Conservation (phyloP, 345 rosid genomes). For the Leavenworthia alabamica region DNA sequence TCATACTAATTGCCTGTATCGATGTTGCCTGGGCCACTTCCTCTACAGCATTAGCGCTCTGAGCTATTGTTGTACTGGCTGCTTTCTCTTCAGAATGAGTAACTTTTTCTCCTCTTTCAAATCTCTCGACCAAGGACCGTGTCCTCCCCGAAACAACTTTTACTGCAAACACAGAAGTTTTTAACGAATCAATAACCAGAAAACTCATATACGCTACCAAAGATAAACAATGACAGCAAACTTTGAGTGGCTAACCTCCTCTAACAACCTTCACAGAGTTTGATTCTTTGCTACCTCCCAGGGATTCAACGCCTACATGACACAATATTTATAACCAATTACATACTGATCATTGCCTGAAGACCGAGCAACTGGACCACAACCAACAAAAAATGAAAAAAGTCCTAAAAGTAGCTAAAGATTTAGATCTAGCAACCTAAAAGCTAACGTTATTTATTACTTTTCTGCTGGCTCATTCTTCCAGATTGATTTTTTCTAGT, state of each 20-base stretch:
- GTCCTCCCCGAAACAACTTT: conserved; percentile 87
- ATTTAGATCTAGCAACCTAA: neutral
- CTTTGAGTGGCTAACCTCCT: conserved; percentile 66
- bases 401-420: neutral
- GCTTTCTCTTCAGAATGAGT: conserved; percentile 39
- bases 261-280: conserved; percentile 64
- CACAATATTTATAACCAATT: conserved; percentile 14
- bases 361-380: neutral
- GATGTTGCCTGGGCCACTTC: conserved; percentile 21
- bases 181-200: conserved; percentile 23
- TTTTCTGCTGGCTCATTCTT: neutral
- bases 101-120: conserved; percentile 61
- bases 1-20: conserved; percentile 11
- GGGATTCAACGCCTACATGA: conserved; percentile 46
- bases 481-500: neutral
- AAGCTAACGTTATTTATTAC: neutral
- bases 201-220: neutral
- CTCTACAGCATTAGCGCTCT: conserved; percentile 14
- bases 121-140: conserved; percentile 83
- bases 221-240: conserved; percentile 11
- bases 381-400: neutral
- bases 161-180: conserved; percentile 52
- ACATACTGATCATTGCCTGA: neutral
- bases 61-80: conserved; percentile 18
- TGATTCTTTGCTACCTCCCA: conserved; percentile 32